Percentiles rank a stretch among this genome's conserved stretches.
These are phyloP conservation scores for Dalbergia cochinchinensis DNA, from an alignment of 306 rosid genomes.

Conservation along the genomic window DNA sequence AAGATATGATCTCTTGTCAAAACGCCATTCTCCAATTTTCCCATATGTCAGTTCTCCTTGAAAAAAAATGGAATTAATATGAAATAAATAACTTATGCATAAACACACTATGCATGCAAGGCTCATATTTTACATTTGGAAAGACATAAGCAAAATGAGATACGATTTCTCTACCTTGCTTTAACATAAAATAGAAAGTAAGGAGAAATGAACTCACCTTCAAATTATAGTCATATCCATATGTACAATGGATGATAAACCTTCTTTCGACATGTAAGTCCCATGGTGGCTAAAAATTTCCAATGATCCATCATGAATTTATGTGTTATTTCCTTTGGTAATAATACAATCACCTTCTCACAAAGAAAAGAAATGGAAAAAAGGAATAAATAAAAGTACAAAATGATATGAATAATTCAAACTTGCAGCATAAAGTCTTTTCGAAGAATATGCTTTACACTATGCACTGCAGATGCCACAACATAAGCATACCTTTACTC, in stretches of 20 bases:
- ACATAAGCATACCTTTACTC: constrained; percentile 89
- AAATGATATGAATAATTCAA: constrained; percentile 34
- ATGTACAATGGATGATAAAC: constrained; percentile 84
- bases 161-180: constrained; percentile 14
- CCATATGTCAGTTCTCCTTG: constrained; percentile 88
- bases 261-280: constrained; percentile 64
- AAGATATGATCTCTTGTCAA: constrained; percentile 92
- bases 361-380: constrained; percentile 17
- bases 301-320: constrained; percentile 40
- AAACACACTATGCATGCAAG: constrained; percentile 19
- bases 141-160: constrained; percentile 3
- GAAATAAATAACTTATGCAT: constrained; percentile 18
- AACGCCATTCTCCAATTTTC: constrained; percentile 91
- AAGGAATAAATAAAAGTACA: constrained; percentile 1
- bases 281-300: constrained; percentile 89
- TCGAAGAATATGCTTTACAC: constrained; percentile 75
- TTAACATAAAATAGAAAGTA: constrained; percentile 16
- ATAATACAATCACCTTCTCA: neutral
- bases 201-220: constrained; percentile 59
- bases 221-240: constrained; percentile 83
- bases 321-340: neutral
- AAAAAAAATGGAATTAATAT: constrained; percentile 11
- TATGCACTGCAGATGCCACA: constrained; percentile 93
- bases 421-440: constrained; percentile 96
- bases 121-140: neutral